These are phyloP conservation scores for Kuraishia piskuri DNA, from an alignment of 805 yeast species.

Conservation along the genomic window DNA sequence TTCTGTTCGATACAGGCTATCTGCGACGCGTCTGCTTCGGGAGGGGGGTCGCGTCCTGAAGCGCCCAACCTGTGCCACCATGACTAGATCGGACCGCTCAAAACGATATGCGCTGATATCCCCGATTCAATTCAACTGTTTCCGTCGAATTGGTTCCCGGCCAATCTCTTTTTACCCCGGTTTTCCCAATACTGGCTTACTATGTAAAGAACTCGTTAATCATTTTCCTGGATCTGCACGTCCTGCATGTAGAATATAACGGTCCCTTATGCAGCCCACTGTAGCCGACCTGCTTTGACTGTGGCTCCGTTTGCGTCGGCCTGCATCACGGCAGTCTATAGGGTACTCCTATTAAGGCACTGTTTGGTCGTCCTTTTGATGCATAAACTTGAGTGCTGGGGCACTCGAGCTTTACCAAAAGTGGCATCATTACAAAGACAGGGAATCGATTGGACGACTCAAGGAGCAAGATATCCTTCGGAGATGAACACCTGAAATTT, in stretches of 20 bases:
- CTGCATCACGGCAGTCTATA: neutral
- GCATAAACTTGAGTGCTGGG: neutral
- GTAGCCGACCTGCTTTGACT: neutral
- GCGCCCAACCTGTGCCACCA: neutral
- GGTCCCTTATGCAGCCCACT: no score
- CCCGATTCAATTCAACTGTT: no score
- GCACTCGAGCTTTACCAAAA: neutral
- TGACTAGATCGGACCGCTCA: neutral
- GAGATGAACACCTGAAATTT: neutral
- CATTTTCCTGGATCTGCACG: no score
- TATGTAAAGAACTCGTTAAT: no score
- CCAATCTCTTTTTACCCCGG: no score
- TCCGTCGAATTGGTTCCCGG: no score
- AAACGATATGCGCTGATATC: no score
- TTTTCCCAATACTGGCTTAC: no score
- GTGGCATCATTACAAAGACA: neutral
- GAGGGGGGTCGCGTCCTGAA: neutral
- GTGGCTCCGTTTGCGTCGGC: neutral
- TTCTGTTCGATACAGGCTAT: neutral
- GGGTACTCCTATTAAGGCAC: no score
- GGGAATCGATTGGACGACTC: neutral
- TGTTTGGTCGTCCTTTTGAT: neutral
- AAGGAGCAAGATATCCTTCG: neutral
- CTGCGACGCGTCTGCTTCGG: neutral
- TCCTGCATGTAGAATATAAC: no score